phyloP scores from a whole-genome alignment of 2,329 filamentous ascomycete species.

The Cercospora zeina region DNA sequence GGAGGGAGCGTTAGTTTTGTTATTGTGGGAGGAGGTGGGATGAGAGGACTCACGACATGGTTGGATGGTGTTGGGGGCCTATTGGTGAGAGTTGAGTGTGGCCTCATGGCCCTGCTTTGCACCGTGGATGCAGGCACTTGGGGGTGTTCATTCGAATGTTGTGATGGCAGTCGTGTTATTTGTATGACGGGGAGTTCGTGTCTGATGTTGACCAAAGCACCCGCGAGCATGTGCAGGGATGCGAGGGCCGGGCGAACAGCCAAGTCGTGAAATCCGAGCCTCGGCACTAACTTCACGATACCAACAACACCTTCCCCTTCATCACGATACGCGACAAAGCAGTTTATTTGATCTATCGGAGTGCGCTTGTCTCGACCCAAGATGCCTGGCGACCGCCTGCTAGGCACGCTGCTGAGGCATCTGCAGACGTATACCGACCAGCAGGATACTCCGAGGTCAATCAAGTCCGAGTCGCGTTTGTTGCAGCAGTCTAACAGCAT shows the following conservation, averaged over 20 bases:
- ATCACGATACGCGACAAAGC: slow-evolving; percentile 2
- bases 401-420: slow-evolving; percentile 66
- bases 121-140: background rate
- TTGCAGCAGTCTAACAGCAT: slow-evolving; percentile 19
- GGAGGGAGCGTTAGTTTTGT: background rate
- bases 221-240: slow-evolving; percentile 4
- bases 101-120: background rate
- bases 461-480: background rate
- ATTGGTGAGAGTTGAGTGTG: background rate
- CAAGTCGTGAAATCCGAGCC: slow-evolving; percentile 1
- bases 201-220: background rate
- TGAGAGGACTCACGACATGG: slow-evolving; percentile 16
- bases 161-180: background rate
- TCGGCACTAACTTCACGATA: slow-evolving; percentile 13
- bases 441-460: slow-evolving; percentile 61
- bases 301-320: background rate
- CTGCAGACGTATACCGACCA: slow-evolving; percentile 60
- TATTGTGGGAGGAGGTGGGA: background rate
- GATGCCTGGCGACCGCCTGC: slow-evolving; percentile 68
- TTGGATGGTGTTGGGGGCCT: background rate
- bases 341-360: background rate
- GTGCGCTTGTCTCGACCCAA: background rate
- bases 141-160: background rate
- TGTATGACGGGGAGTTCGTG: background rate
- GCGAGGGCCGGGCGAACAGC: slow-evolving; percentile 2